Conservation (phyloP, 495 filamentous ascomycete species). For the Penicillium odoratum region DNA sequence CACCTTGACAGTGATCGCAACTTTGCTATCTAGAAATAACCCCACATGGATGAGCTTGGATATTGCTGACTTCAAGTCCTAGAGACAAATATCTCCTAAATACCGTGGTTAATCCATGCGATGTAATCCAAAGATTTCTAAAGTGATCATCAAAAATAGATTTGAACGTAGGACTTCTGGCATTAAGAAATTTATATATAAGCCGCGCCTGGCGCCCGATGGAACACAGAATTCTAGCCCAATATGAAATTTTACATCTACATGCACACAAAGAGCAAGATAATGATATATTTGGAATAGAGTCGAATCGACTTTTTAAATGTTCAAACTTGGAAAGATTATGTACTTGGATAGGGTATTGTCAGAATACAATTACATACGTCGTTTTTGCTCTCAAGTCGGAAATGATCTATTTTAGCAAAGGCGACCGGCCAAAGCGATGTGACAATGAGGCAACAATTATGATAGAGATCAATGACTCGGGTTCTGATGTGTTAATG, state of each 20-base stretch:
- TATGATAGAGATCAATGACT: conserved; percentile 5
- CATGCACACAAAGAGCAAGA: not conserved
- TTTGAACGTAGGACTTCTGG: not conserved
- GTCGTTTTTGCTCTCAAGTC: not conserved
- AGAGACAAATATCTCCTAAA: too few relatives aligned
- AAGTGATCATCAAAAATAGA: too few relatives aligned
- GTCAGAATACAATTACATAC: conserved; percentile 14
- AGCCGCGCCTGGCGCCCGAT: not conserved
- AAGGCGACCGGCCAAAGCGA: conserved; percentile 12
- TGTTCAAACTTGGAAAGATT: too few relatives aligned
- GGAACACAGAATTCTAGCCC: not conserved
- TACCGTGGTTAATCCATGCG: too few relatives aligned
- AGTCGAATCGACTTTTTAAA: not conserved
- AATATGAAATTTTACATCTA: not conserved
- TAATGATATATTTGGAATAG: not conserved
- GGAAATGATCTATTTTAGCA: conserved; percentile 3
- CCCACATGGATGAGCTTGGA: too few relatives aligned
- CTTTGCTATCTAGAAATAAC: too few relatives aligned
- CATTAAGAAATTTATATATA: not conserved
- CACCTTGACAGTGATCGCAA: too few relatives aligned
- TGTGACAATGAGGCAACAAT: conserved; percentile 11
- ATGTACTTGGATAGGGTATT: not conserved
- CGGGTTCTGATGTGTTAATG: conserved; percentile 21
- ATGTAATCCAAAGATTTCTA: too few relatives aligned
- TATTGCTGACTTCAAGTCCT: too few relatives aligned